Evolutionary conservation across 1,139 yeast species (phyloP), one percentile per base, ranked within the genome.

Genomic region (Yamadazyma sp.): DNA sequence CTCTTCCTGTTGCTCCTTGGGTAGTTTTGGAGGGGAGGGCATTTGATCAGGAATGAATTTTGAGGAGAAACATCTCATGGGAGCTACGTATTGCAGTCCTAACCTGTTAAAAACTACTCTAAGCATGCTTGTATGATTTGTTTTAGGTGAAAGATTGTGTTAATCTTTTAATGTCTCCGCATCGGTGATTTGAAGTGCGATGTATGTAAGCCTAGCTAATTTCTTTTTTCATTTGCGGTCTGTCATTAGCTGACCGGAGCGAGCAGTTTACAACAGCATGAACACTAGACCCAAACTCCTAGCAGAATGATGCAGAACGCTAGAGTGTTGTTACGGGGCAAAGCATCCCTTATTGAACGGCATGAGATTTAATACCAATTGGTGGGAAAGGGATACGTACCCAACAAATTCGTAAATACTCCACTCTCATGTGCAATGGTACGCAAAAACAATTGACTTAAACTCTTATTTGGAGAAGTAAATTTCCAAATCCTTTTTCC

Each of bases 1-100:
- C 64, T 92, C 98, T 52, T 84, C 88, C 61, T 92, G 98, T 36
- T 91, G 92, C 51, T 87, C 87, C 48, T 81, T 79, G 14, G 95
- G 87, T 17, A 92, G 73, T 45, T 81, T 77, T 26, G 96, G 96
- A 9, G 98, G 98, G 2, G 85, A 77, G 1, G 96, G 94, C 6
- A 54, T 54, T 40, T 41, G 51, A 30, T 66, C 67, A 17, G 61
- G 54, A 8, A 51, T 34, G 42, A 67, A 60, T 39, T 64, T 66
- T 18, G 58, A 42, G 9, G 48, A 43, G 31, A 37, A 47, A 5
- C 23, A 8, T 14, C 37, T 34, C 37, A 18, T 5, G 4, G 14
- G 16, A 17, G 12, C 26, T 14, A 17, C 24, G 4, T n/a, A 4
- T n/a, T 18, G 15, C 5, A 18, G 8, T 11, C 16, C 10, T 3